Base-by-base conservation (phyloP, 352 stramenopile genomes). In the Globisporangium parvum region DNA sequence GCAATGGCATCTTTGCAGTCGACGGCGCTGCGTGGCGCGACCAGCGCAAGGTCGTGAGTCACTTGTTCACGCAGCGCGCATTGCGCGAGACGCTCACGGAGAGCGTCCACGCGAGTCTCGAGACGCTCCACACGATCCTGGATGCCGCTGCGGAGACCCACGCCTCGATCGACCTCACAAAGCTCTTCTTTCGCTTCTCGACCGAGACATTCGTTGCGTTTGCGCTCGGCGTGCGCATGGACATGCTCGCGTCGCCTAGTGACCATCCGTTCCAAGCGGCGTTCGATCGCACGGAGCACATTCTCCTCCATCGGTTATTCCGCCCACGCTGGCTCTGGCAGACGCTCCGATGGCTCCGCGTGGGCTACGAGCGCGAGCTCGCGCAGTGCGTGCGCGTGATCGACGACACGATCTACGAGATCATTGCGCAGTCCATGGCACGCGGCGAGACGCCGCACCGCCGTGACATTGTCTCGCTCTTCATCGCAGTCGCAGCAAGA, bases 181-280 rank as follows among this genome's bases (percentile, higher is more conserved):
- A 67, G 47, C 41, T 80, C 4, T 56, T 84, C 6, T 74, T 72
- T 28, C 53, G 60, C 23, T 84, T 85, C 55, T 77, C 70, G 26
- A 74, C 81, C n/a, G 68, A 84, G 11, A 60, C 63, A 17, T 80
- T 88, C 49, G 53, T 67, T 1, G 58, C 80, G 24, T 74, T 85
- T 31, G 77, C 57, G 3, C 73, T 86, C 54, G 69, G 66, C 21
- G 21, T 66, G 6, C 12, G 70, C 6, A 12, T 76, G 9, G 39
- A 51, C 11, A 46, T 42, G 9, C 66, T 76, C 15, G 46, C 61
- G 1, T 8, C n/a, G 8, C 17, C 53, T 17, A 39, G 53, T 4
- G 54, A 70, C 18, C 57, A 65, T 15, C 57, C 62, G 11, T 71
- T 78, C 31, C 51, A 69, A 39, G 41, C 23, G 0, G 71, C 67